phyloP scores from a whole-genome alignment of 2,329 filamentous ascomycete species.

The Clarireedia homoeocarpa region DNA sequence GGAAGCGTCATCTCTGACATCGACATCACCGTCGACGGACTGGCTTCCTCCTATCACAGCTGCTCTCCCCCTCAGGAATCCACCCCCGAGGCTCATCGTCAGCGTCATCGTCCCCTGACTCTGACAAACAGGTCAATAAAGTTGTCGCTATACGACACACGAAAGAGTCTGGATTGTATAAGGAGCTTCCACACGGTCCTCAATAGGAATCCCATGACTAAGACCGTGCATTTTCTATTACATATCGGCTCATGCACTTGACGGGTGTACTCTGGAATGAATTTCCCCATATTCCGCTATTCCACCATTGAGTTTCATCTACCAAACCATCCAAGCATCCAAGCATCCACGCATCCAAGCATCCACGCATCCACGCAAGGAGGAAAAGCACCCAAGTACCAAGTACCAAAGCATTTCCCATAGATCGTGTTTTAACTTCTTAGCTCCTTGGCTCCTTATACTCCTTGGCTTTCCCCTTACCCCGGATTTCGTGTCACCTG shows the following conservation, averaged over 20 bases:
- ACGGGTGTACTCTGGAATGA: background rate
- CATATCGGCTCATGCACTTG: conserved; percentile 10
- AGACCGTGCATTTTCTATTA: conserved; percentile 22
- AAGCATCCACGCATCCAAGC: background rate
- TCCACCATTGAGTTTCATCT: background rate
- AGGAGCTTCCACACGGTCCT: background rate
- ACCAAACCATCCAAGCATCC: background rate
- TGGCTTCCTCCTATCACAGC: background rate
- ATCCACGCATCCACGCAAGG: background rate
- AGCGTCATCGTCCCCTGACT: conserved; percentile 5
- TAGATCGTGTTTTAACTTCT: background rate
- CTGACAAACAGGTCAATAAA: conserved; percentile 12
- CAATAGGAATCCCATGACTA: conserved; percentile 22
- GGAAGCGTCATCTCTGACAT: background rate
- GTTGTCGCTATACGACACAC: background rate
- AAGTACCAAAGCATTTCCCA: background rate
- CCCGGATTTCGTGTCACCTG: conserved; percentile 22
- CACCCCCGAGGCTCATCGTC: background rate
- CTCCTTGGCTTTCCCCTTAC: conserved; percentile 10
- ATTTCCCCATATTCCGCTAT: background rate
- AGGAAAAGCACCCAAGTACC: too few relatives aligned
- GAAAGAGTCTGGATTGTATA: background rate
- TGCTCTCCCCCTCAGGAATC: too few relatives aligned
- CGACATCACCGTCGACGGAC: background rate
- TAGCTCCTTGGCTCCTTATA: background rate